Evolutionary conservation across 2,329 filamentous ascomycete genomes (phyloP), one percentile per base, ranked within the genome.

Genomic region (Paecilomyces dactylethromorphus): DNA sequence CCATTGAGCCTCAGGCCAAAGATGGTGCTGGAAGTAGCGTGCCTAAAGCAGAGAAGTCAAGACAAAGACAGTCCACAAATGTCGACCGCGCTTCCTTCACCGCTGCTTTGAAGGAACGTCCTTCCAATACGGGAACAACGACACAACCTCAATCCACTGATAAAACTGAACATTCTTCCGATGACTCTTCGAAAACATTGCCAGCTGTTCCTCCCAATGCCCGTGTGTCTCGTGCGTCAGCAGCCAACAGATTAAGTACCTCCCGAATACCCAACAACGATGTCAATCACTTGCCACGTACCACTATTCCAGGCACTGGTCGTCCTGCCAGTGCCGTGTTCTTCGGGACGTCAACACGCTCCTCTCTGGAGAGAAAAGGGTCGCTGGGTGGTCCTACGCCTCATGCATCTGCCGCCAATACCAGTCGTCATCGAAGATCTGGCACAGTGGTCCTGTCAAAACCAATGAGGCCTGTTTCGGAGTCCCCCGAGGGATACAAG

Each of bases 41-140:
- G 10, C 22, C 58, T 3, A 49, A 50, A 12, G 10, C 49, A 32
- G 56, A 60, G 39, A 31, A 51, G 8, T 55, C 57, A 4, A 51
- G 58, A 11, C 18, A 31, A 4, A 51, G 58, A 11, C 18, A 31
- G 18, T 39, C 60, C 13, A 52, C 56, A 21, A 68, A 71, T 52
- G 56, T 71, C 15, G 67, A 72, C 54, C 64, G 63, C 13, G 26
- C 26, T 29, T 56, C 61, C 24, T 59, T 63, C 11, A 69, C 71
- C 52, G 62, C 69, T 21, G 64, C 68, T 45, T 62, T 50, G 7
- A 10, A 54, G 32, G 53, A 53, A 15, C 51, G 51, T 21, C 11
- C 2, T 11, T 26, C 22, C 12, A 32, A 45, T n/a, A 45, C 39
- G 5, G 39, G 18, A 3, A 18, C n/a, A 13, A 12, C 13, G 35